A percentile compares a stretch with the other conserved stretches of the same genome.
Evolutionary conservation across 2,329 filamentous ascomycete species (phyloP).

Genomic region (Colletotrichum tropicale): DNA sequence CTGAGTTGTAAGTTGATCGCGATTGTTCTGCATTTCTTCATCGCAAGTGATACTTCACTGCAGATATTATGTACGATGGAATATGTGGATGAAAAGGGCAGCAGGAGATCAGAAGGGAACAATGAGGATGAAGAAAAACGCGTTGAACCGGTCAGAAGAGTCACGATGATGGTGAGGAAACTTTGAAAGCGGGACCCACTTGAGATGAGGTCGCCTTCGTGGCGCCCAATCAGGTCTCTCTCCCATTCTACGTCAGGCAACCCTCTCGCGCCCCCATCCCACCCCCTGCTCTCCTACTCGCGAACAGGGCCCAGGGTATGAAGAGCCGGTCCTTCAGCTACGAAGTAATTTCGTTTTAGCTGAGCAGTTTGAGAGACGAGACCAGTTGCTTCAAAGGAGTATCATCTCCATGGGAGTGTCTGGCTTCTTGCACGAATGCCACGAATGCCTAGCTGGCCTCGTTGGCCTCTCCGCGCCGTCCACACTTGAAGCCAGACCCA

Average conservation of each 20-base stretch:
- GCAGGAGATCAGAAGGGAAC: rapidly evolving
- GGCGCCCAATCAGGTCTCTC: not conserved
- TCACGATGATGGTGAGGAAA: not conserved
- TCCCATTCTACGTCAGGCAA: not conserved
- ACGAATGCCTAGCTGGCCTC: not conserved
- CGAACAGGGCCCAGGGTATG: not conserved
- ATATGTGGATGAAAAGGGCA: rapidly evolving
- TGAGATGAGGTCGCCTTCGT: not conserved
- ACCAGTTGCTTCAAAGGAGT: not conserved
- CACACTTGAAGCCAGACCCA: no score
- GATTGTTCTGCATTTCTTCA: not conserved
- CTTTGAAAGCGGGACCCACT: not conserved
- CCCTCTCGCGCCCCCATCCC: not conserved
- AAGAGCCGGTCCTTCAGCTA: not conserved
- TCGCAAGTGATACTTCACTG: not conserved
- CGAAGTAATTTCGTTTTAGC: not conserved
- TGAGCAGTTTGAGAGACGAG: not conserved
- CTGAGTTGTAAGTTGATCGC: not conserved
- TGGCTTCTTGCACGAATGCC: not conserved
- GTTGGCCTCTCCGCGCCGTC: not conserved
- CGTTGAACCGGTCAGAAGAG: not conserved
- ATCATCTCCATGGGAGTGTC: not conserved
- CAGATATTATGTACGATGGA: no score
- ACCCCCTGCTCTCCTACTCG: not conserved
- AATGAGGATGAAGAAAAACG: rapidly evolving